Conservation (phyloP, 305 asterid species). For the Rubia occidens region DNA sequence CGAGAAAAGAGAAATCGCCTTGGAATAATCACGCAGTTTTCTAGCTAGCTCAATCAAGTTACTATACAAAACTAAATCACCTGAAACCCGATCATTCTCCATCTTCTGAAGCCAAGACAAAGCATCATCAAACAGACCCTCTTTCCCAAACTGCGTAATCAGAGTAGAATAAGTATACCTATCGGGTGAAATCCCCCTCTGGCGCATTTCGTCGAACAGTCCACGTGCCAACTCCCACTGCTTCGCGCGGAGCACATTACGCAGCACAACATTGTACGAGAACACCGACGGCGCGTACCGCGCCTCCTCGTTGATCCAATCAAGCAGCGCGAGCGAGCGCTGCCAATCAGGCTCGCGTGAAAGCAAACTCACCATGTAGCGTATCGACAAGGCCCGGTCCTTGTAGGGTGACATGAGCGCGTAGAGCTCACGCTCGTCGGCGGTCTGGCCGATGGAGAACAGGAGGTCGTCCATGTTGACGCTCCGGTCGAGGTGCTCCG, state of each 20-base stretch:
- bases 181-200: constrained; percentile 62
- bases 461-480: constrained; percentile 67
- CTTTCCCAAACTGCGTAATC: constrained; percentile 73
- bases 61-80: constrained; percentile 75
- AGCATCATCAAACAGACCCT: constrained; percentile 78
- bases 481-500: constrained; percentile 39
- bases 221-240: constrained; percentile 65
- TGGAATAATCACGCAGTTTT: constrained; percentile 63
- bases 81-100: constrained; percentile 69
- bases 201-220: constrained; percentile 88
- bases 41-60: constrained; percentile 83
- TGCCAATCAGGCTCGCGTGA: constrained; percentile 81
- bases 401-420: constrained; percentile 61
- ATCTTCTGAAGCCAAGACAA: constrained; percentile 85
- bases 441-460: constrained; percentile 43
- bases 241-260: constrained; percentile 67
- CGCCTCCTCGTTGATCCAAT: constrained; percentile 80
- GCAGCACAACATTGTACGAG: constrained; percentile 79
- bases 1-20: constrained; percentile 69
- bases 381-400: constrained; percentile 43
- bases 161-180: constrained; percentile 80
- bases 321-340: constrained; percentile 75
- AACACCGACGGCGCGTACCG: constrained; percentile 66
- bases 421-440: constrained; percentile 57
- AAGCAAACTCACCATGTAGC: constrained; percentile 72